Evolutionary conservation across 2,329 filamentous ascomycete species (phyloP).

Genomic region (Ascochyta rabiei): DNA sequence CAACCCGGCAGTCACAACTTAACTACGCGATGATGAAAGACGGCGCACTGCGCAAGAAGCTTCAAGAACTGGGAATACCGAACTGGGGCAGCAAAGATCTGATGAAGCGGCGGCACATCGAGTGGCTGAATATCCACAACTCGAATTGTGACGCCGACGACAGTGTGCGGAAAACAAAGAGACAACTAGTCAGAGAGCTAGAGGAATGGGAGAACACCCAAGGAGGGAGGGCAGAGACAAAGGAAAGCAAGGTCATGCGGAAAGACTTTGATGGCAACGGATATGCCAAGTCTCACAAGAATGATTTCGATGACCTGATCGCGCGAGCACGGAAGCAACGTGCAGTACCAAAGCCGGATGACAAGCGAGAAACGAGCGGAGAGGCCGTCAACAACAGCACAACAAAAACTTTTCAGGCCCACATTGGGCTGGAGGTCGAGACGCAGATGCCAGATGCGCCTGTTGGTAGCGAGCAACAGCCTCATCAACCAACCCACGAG

Average conservation of each 20-base stretch:
- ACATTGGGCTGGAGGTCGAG: not conserved
- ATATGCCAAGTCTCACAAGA: constrained; percentile 75
- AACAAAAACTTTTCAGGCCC: not conserved
- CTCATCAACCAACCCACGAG: constrained; percentile 1
- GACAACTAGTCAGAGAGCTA: constrained; percentile 77
- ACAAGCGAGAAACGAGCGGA: constrained; percentile 16
- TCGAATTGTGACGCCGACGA: constrained; percentile 87
- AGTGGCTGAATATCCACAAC: constrained; percentile 97
- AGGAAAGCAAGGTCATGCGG: constrained; percentile 66
- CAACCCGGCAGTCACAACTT: constrained; percentile 67
- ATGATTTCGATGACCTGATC: constrained; percentile 80
- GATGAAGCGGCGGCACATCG: constrained; percentile 80
- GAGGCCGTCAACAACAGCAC: not conserved
- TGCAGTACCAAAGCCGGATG: constrained; percentile 36
- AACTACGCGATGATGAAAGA: constrained; percentile 92
- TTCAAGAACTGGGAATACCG: constrained; percentile 79
- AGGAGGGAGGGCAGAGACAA: constrained; percentile 60
- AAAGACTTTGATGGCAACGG: constrained; percentile 86
- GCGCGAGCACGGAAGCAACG: constrained; percentile 71
- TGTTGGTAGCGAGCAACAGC: not conserved
- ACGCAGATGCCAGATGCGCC: not conserved
- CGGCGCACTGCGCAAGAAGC: constrained; percentile 75
- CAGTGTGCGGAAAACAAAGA: constrained; percentile 66
- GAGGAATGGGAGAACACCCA: constrained; percentile 87
- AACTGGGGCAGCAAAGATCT: constrained; percentile 69